Percentiles rank a stretch among this genome's conserved stretches.
These are phyloP conservation scores for Galerina sulciceps DNA, from an alignment of 768 basidiomycete genomes.

Conservation along the genomic window DNA sequence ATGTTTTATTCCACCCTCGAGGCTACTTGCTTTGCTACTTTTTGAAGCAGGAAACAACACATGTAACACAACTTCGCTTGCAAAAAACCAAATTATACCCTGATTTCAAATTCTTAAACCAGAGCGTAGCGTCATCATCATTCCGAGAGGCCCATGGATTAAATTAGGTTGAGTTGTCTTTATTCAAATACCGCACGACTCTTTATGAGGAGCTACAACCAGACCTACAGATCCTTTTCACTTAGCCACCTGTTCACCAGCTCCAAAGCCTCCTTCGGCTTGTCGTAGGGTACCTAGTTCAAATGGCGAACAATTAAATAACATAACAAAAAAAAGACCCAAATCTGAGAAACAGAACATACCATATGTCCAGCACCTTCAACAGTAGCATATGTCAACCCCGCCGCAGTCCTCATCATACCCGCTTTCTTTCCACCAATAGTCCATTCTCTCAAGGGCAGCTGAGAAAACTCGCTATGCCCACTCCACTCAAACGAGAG, in stretches of 20 bases:
- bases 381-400: conserved; percentile 67
- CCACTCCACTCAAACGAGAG: conserved; percentile 74
- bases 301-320: too few species aligned
- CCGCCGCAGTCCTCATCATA: conserved; percentile 39
- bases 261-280: conserved; percentile 16
- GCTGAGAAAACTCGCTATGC: conserved; percentile 39
- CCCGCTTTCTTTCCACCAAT: conserved; percentile 49
- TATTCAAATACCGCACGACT: too few species aligned
- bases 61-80: too few species aligned
- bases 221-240: conserved; percentile 1
- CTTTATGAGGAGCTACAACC: not conserved
- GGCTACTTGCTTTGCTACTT: too few species aligned
- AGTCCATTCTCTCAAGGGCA: conserved; percentile 58
- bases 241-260: conserved; percentile 19
- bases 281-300: conserved; percentile 19
- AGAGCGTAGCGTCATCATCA: too few species aligned
- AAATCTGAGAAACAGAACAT: conserved; percentile 12
- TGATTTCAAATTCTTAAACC: too few species aligned
- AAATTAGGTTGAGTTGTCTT: too few species aligned
- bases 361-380: conserved; percentile 76
- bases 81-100: too few species aligned
- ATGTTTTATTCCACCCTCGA: too few species aligned
- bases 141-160: too few species aligned
- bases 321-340: too few species aligned
- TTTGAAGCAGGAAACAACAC: too few species aligned